A percentile compares a stretch with the other conserved stretches of the same genome.
Evolutionary conservation across 2,329 filamentous ascomycete species (phyloP).

Genomic region (Metarhizium album): DNA sequence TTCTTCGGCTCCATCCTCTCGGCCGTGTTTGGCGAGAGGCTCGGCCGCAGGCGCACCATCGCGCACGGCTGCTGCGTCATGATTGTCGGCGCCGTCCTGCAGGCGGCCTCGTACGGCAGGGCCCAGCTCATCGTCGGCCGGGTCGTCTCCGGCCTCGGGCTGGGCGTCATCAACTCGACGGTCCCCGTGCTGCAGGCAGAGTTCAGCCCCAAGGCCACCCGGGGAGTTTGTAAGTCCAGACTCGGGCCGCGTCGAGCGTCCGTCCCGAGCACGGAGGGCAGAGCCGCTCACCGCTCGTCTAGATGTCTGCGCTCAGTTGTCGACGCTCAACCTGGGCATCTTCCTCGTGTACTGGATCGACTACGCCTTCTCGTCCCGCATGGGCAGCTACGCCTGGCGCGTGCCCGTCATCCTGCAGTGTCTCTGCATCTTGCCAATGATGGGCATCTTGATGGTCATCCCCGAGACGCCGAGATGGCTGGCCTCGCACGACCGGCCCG

Average conservation of each 20-base stretch:
- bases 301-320: constrained; percentile 35
- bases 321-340: constrained; percentile 35
- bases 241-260: too few species aligned
- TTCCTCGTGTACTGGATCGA: constrained; percentile 36
- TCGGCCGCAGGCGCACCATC: constrained; percentile 33
- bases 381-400: constrained; percentile 26
- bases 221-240: constrained; percentile 22
- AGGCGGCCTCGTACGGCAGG: constrained; percentile 31
- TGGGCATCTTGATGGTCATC: constrained; percentile 25
- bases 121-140: constrained; percentile 34
- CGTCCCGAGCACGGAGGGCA: background rate
- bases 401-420: constrained; percentile 31
- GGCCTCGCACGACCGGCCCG: constrained; percentile 24
- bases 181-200: constrained; percentile 30
- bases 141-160: constrained; percentile 28
- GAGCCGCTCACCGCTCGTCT: background rate
- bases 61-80: constrained; percentile 31
- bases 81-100: constrained; percentile 33
- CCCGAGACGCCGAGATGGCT: constrained; percentile 35
- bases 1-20: constrained; percentile 16
- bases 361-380: constrained; percentile 25
- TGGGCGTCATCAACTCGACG: constrained; percentile 2
- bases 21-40: constrained; percentile 25
- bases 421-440: constrained; percentile 28
- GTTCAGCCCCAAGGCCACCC: constrained; percentile 26